phyloP scores from a whole-genome alignment of 2,329 filamentous ascomycete species.

The Ascochyta lentis region DNA sequence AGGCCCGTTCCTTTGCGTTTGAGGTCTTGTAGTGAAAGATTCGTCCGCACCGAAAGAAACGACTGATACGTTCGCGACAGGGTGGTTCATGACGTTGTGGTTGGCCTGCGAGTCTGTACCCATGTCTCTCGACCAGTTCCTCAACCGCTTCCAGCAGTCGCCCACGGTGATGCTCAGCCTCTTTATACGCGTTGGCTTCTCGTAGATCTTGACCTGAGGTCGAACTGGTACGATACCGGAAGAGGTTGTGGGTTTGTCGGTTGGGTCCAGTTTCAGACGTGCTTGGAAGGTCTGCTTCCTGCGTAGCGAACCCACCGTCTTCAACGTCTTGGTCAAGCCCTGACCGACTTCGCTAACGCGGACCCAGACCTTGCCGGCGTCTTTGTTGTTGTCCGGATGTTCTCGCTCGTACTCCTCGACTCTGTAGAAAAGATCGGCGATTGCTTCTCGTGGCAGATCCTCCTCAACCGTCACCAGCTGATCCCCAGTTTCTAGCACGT shows the following conservation, averaged over 20 bases:
- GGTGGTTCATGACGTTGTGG: not conserved
- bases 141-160: constrained; percentile 6
- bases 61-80: not conserved
- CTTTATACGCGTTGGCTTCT: constrained; percentile 4
- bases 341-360: constrained; percentile 4
- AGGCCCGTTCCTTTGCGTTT: not conserved
- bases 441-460: constrained; percentile 3
- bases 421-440: constrained; percentile 7
- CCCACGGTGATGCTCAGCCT: not conserved
- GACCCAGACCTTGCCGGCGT: constrained; percentile 7
- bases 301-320: not conserved
- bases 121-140: constrained; percentile 7
- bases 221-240: not conserved
- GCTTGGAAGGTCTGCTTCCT: constrained; percentile 2
- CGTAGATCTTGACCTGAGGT: not conserved
- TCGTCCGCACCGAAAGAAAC: not conserved
- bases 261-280: not conserved
- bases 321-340: constrained; percentile 1
- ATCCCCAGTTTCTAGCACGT: not conserved
- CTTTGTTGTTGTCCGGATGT: not conserved
- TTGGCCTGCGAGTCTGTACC: not conserved
- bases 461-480: not conserved
- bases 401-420: constrained; percentile 4
- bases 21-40: not conserved
- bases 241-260: not conserved